Conservation (phyloP, 148 eudicot species). For the Vaccinium darrowii region DNA sequence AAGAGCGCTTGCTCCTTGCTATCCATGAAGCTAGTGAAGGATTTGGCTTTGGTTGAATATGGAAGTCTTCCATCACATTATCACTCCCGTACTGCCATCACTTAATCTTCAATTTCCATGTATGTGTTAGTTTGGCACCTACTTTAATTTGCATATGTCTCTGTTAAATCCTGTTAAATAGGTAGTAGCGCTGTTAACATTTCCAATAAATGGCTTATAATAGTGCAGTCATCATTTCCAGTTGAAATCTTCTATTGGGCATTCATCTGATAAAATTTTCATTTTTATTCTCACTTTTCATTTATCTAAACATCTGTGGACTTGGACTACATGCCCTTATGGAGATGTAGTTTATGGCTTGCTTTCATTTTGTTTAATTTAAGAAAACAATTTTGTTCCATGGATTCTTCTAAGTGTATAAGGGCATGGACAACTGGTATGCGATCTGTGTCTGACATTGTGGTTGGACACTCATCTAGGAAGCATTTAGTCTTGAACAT, state of each 20-base stretch:
- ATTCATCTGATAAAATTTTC: not conserved
- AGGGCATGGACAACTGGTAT: no score
- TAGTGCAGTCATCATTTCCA: not conserved
- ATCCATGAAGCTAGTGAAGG: constrained; percentile 99
- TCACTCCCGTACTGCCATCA: constrained; percentile 13
- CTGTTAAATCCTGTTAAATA: not conserved
- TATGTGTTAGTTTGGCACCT: constrained; percentile 32
- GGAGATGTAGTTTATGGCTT: not conserved
- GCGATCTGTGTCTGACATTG: not conserved
- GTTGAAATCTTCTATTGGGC: not conserved
- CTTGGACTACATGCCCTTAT: not conserved
- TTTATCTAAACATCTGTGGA: not conserved
- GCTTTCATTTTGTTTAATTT: not conserved
- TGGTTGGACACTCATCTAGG: not conserved
- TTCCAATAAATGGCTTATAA: not conserved
- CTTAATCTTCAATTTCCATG: constrained; percentile 20
- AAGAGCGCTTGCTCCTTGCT: constrained; percentile 86
- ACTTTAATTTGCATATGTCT: not conserved
- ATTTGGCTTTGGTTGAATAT: constrained; percentile 86
- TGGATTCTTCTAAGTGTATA: not conserved
- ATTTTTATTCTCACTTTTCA: not conserved
- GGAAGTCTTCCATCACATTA: not conserved
- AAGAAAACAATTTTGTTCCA: not conserved
- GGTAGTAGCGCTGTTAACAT: not conserved
- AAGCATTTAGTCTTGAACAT: not conserved